Evolutionary conservation across 2,329 filamentous ascomycete species (phyloP).

Genomic region (Geosmithia flava): DNA sequence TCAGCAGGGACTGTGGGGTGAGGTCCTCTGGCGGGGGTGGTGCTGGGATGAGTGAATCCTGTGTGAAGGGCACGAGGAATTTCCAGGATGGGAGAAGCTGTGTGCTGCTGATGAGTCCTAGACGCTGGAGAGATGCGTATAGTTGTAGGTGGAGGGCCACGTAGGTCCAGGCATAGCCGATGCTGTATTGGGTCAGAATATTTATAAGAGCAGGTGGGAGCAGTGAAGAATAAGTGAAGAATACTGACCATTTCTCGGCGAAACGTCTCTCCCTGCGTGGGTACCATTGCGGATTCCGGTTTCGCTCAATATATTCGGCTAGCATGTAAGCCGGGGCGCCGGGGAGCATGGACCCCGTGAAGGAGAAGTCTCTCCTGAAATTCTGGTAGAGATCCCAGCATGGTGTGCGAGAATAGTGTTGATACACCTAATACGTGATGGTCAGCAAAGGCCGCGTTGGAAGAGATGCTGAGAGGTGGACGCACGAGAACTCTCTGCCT

Average conservation of each 20-base stretch:
- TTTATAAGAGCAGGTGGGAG: neutral
- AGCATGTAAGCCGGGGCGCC: constrained; percentile 18
- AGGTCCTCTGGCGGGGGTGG: constrained; percentile 29
- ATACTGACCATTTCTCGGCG: neutral
- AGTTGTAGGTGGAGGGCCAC: constrained; percentile 37
- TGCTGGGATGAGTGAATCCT: constrained; percentile 33
- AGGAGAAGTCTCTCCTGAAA: constrained; percentile 13
- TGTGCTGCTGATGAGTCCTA: constrained; percentile 29
- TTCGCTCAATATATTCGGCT: constrained; percentile 14
- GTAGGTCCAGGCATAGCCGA: constrained; percentile 24
- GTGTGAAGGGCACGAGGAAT: constrained; percentile 44
- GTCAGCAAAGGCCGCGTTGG: neutral
- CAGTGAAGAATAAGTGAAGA: neutral
- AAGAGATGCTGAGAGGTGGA: neutral
- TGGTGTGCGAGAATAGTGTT: constrained; percentile 32
- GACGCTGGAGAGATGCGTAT: constrained; percentile 38
- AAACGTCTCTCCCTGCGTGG: neutral
- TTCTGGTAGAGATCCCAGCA: constrained; percentile 29
- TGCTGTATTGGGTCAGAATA: constrained; percentile 7
- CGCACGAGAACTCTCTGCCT: constrained; percentile 41
- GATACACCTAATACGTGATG: constrained; percentile 34
- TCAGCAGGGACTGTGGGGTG: constrained; percentile 20
- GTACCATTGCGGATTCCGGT: constrained; percentile 12
- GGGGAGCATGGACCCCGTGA: constrained; percentile 16
- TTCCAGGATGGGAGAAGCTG: constrained; percentile 28